Percentiles rank a stretch among this genome's conserved stretches.
Conservation (phyloP, 2,329 filamentous ascomycete species). For the Ambrosiella xylebori region DNA sequence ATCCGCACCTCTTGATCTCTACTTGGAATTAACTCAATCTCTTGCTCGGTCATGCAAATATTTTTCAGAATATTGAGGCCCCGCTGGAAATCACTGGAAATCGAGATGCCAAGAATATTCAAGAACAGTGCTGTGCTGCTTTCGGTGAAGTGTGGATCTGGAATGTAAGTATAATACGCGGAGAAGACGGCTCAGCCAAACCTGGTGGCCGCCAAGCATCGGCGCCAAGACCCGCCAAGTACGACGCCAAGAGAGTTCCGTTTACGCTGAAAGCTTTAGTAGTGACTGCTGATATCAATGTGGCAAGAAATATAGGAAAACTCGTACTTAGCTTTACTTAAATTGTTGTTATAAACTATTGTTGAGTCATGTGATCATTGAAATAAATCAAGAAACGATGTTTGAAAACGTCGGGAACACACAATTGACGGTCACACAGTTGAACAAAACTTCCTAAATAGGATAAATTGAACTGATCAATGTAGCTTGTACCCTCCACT, state of each 20-base stretch:
- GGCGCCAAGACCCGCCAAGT: constrained; percentile 12
- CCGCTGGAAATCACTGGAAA: too few species aligned
- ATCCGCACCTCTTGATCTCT: too few species aligned
- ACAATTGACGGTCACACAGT: too few species aligned
- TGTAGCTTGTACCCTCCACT: not conserved
- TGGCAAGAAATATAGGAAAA: not conserved
- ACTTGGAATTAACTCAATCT: too few species aligned
- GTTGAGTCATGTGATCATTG: not conserved
- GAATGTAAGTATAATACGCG: not conserved
- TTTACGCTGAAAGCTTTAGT: not conserved
- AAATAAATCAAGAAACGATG: too few species aligned
- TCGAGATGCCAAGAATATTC: not conserved
- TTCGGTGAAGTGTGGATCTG: not conserved
- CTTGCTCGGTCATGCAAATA: too few species aligned
- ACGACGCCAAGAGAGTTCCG: constrained; percentile 3
- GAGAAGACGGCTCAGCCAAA: not conserved
- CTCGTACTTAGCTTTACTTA: not conserved
- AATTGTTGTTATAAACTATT: not conserved
- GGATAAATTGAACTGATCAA: not conserved
- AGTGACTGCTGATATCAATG: not conserved
- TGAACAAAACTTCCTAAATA: not conserved
- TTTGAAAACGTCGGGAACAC: too few species aligned
- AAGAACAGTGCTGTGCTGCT: not conserved
- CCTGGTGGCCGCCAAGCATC: constrained; percentile 10
- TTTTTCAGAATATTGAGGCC: too few species aligned